Percentiles rank a stretch among this genome's conserved stretches.
phyloP scores from a whole-genome alignment of 371 early-diverging fungal genomes.

The Mortierella sp. region DNA sequence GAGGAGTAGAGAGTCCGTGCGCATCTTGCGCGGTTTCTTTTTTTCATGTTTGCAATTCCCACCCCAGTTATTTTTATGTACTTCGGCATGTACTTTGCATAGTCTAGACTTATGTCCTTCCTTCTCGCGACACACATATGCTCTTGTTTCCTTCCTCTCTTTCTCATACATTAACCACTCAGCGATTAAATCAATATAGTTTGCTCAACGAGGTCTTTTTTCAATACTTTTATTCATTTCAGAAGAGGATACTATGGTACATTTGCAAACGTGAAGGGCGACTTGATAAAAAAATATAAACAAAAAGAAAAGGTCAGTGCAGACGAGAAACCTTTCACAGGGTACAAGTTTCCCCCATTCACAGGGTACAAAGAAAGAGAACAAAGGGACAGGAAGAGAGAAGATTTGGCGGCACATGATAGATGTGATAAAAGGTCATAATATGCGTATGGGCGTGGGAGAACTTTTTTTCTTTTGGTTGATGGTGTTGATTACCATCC shows the following conservation, averaged over 20 bases:
- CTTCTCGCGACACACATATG: neutral
- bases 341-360: neutral
- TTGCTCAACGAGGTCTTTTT: neutral
- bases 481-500: slow-evolving; percentile 22
- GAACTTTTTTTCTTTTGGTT: neutral
- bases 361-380: too few species aligned
- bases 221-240: neutral
- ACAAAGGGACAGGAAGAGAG: too few species aligned
- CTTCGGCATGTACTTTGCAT: neutral
- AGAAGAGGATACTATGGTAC: too few species aligned
- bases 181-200: neutral
- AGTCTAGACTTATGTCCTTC: neutral
- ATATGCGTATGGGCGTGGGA: too few species aligned
- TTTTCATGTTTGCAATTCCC: neutral
- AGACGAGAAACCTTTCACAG: neutral
- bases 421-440: too few species aligned
- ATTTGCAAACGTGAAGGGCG: neutral
- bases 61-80: neutral
- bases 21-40: neutral
- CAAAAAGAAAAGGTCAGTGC: neutral
- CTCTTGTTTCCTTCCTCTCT: neutral
- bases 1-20: neutral
- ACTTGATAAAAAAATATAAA: neutral
- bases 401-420: too few species aligned
- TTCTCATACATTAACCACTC: neutral